Evolutionary conservation across 2,329 filamentous ascomycete species (phyloP).

Genomic region (Talaromyces piceae): DNA sequence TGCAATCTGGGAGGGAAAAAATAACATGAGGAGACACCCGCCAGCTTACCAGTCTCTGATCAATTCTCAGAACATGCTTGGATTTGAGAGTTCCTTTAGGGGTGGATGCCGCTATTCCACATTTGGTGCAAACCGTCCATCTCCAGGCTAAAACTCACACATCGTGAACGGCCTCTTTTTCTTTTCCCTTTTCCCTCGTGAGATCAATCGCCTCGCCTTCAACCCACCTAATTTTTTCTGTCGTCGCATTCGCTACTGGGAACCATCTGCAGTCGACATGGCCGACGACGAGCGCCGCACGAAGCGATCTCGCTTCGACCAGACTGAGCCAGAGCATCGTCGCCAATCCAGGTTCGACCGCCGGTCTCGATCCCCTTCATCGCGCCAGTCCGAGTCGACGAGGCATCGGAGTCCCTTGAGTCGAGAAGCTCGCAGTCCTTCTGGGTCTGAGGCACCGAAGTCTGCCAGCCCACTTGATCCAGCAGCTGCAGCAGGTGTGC

Average conservation of each 20-base stretch:
- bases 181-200: background rate
- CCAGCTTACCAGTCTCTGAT: background rate
- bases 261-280: slow-evolving; percentile 47
- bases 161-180: background rate
- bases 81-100: background rate
- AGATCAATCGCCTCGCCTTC: background rate
- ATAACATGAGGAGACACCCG: background rate
- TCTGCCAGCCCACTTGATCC: slow-evolving; percentile 51
- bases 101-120: slow-evolving; percentile 6
- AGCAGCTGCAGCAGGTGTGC: slow-evolving; percentile 67
- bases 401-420: slow-evolving; percentile 76
- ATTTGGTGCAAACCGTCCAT: slow-evolving; percentile 8
- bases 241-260: background rate
- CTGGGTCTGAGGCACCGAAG: slow-evolving; percentile 26
- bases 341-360: slow-evolving; percentile 78
- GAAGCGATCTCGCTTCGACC: slow-evolving; percentile 91
- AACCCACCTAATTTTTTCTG: too few species aligned
- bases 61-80: background rate
- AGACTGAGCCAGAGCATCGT: slow-evolving; percentile 74
- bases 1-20: background rate
- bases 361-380: slow-evolving; percentile 75
- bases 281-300: slow-evolving; percentile 66
- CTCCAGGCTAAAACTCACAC: slow-evolving; percentile 10
- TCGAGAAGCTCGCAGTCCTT: slow-evolving; percentile 45
- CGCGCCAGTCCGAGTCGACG: slow-evolving; percentile 57